Evolutionary conservation across 148 eudicot species (phyloP), one percentile per base, ranked within the genome.

Genomic region (Heliosperma pusillum): DNA sequence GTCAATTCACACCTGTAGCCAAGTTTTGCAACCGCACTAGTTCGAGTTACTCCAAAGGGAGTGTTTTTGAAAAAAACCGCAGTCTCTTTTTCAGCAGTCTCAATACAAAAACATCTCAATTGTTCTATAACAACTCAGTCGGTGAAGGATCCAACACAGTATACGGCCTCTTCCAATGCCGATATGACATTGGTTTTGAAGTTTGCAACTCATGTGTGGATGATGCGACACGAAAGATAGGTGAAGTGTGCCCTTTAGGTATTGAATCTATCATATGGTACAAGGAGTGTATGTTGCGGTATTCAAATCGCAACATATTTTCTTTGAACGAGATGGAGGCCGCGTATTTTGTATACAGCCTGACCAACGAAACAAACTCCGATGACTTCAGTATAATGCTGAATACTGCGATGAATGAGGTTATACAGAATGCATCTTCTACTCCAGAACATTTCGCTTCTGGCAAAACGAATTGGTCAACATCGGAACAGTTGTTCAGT

Each of bases 91-190:
- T 72, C 29, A 24, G 67, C 3, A 64, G 52, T 42, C 60, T 78
- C 25, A 21, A 67, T 45, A 20, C 67, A 10, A 20, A 78, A 13
- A 40, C 76, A n/a, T 8, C 72, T 8, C 20, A 36, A 17, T 45
- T 26, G 30, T 79, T 79, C 64, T 30, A 59, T 10, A 60, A 60
- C 19, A 47, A 42, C 36, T 59, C 74, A 7, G 8, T 16, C 5
- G 82, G 82, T 20, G 42, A 74, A 1, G 17, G 4, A 3, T 40
- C 67, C 0, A 12, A 75, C 62, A 75, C 4, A 66, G 78, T 75
- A 0, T 69, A 69, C 15, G 79, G 79, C 58, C 66, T 76, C 10
- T 69, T 56, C 10, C 75, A 59, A 29, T 77, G 80, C 7, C 74
- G 80, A 13, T 17, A 5, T 9, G 77, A 75, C 19, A 8, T 59